A percentile compares a stretch with the other conserved stretches of the same genome.
phyloP scores from a whole-genome alignment of 805 yeast species.

The Candida arabinofermentans region DNA sequence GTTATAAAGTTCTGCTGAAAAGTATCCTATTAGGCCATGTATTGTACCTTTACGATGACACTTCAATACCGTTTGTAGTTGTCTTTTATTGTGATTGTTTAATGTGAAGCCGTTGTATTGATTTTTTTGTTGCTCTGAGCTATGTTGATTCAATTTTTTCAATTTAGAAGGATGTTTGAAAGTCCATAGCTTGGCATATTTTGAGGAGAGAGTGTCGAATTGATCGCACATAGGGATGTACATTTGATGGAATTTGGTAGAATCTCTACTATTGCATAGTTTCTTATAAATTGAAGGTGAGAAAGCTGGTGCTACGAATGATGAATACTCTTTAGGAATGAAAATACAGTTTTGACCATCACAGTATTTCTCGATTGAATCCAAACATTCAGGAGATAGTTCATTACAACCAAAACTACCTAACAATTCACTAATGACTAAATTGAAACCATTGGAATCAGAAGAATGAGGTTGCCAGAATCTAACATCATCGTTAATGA shows the following conservation, averaged over 20 bases:
- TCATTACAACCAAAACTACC: conserved; percentile 96
- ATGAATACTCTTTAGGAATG: conserved; percentile 58
- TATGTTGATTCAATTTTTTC: neutral
- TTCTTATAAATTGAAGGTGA: conserved; percentile 48
- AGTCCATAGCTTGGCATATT: conserved; percentile 53
- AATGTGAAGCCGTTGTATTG: neutral
- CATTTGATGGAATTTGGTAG: conserved; percentile 18
- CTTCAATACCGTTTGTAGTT: conserved; percentile 31
- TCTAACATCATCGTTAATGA: conserved; percentile 60
- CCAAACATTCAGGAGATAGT: conserved; percentile 76
- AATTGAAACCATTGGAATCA: conserved; percentile 47
- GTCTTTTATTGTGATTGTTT: conserved; percentile 23
- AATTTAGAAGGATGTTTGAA: conserved; percentile 42
- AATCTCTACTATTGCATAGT: conserved; percentile 15
- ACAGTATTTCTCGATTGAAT: conserved; percentile 36
- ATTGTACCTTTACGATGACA: conserved; percentile 48
- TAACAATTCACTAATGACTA: conserved; percentile 75
- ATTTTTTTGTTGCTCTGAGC: neutral
- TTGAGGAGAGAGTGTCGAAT: conserved; percentile 41
- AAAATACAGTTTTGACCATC: conserved; percentile 48
- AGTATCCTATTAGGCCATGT: conserved; percentile 76
- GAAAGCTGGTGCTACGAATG: conserved; percentile 64
- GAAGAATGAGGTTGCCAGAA: conserved; percentile 41
- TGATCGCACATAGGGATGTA: conserved; percentile 30
- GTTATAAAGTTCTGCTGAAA: conserved; percentile 64